Percentiles rank a stretch among this genome's conserved stretches.
These are phyloP conservation scores for Aegilops umbellulata DNA, from an alignment of 176 grass and related monocot genomes.

Conservation along the genomic window DNA sequence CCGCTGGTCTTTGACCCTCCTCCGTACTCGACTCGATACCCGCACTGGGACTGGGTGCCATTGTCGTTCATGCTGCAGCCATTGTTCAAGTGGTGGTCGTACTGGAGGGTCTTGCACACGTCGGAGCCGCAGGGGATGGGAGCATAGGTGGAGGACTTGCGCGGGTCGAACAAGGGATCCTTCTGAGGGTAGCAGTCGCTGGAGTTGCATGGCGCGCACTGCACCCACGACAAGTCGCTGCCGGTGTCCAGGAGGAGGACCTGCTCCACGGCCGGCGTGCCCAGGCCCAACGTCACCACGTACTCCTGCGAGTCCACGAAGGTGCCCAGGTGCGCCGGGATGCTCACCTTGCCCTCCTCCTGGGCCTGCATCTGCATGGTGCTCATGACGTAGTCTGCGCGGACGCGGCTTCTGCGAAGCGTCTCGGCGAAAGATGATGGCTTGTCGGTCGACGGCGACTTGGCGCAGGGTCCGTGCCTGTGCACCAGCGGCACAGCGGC, in stretches of 20 bases:
- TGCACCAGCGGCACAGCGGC: not conserved
- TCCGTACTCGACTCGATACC: not conserved
- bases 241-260: conserved; percentile 56
- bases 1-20: conserved; percentile 16
- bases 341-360: not conserved
- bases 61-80: not conserved
- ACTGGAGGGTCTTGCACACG: not conserved
- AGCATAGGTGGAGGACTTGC: not conserved
- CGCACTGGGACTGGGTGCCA: not conserved
- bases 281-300: not conserved
- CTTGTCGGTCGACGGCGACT: not conserved
- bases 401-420: not conserved
- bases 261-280: conserved; percentile 21
- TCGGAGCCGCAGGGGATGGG: not conserved
- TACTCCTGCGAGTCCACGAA: conserved; percentile 16
- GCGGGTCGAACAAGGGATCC: conserved; percentile 27
- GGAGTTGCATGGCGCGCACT: conserved; percentile 55
- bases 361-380: not conserved
- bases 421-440: not conserved
- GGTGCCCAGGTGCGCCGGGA: not conserved
- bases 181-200: conserved; percentile 28
- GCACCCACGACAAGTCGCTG: conserved; percentile 75
- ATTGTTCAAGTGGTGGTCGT: not conserved
- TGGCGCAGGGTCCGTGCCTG: conserved; percentile 20
- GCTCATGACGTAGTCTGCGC: not conserved